Percentiles rank a stretch among this genome's conserved stretches.
Evolutionary conservation across 1,284 basidiomycete genomes (phyloP).

Genomic region (Cryptococcus hybrid): DNA sequence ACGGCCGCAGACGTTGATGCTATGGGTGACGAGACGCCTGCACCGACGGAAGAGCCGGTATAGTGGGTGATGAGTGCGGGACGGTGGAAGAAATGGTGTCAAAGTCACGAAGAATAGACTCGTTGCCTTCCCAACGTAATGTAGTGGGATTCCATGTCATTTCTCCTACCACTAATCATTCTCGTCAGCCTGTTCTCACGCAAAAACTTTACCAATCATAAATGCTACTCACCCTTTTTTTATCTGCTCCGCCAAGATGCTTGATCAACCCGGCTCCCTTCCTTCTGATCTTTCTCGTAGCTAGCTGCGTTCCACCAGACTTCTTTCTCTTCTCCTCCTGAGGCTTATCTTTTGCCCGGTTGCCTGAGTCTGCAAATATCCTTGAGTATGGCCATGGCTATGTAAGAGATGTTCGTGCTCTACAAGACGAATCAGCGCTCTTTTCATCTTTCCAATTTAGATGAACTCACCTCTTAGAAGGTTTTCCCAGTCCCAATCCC

Average conservation of each 20-base stretch:
- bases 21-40: constrained; percentile 52
- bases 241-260: constrained; percentile 68
- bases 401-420: constrained; percentile 13
- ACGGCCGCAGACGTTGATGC: constrained; percentile 10
- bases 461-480: neutral
- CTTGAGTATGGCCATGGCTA: constrained; percentile 12
- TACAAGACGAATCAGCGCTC: constrained; percentile 46
- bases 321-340: constrained; percentile 27
- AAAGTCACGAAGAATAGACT: constrained; percentile 82
- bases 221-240: constrained; percentile 64
- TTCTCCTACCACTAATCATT: constrained; percentile 70
- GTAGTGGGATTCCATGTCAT: constrained; percentile 94
- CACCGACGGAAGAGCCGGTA: constrained; percentile 65
- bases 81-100: constrained; percentile 73
- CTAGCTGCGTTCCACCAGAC: constrained; percentile 8
- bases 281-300: constrained; percentile 56
- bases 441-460: constrained; percentile 54
- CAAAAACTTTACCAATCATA: neutral
- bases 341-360: neutral
- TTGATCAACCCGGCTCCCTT: constrained; percentile 68
- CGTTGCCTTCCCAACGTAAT: constrained; percentile 95
- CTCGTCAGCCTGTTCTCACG: neutral
- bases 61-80: constrained; percentile 93
- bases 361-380: too few relatives aligned
- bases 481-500: neutral